phyloP scores from a whole-genome alignment of 257 asterid species.

The Capsicum pubescens region DNA sequence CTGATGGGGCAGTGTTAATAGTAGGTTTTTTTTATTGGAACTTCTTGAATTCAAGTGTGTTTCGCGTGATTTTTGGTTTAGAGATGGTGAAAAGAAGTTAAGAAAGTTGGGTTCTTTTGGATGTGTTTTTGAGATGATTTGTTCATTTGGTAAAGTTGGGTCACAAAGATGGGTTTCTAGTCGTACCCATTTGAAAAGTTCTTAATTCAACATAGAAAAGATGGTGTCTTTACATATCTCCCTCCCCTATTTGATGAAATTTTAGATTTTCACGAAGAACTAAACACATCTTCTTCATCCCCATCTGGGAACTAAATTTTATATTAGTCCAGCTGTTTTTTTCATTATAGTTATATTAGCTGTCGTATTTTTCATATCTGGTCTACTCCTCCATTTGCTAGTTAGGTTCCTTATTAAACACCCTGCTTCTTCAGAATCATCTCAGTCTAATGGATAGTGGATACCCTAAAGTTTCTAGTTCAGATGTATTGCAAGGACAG shows the following conservation, averaged over 20 bases:
- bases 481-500: conserved; percentile 84
- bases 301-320: too few relatives aligned
- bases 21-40: too few relatives aligned
- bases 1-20: too few relatives aligned
- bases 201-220: too few relatives aligned
- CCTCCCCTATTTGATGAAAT: too few relatives aligned
- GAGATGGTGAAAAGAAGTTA: not conserved
- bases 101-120: conserved; percentile 26
- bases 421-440: conserved; percentile 53
- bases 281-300: too few relatives aligned
- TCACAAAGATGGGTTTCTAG: conserved; percentile 46
- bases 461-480: conserved; percentile 53
- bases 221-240: too few relatives aligned
- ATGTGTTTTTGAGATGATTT: conserved; percentile 37
- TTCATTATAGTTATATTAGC: conserved; percentile 80
- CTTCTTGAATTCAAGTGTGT: too few relatives aligned
- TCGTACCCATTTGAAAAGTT: conserved; percentile 52
- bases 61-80: too few relatives aligned
- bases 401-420: conserved; percentile 80
- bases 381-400: conserved; percentile 77
- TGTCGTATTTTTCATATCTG: conserved; percentile 85
- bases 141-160: conserved; percentile 45
- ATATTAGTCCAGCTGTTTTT: conserved; percentile 71
- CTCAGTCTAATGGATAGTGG: conserved; percentile 53
- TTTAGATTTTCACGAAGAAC: too few relatives aligned